Base-by-base conservation (phyloP, 768 basidiomycete genomes). In the Mycena capillaripes region DNA sequence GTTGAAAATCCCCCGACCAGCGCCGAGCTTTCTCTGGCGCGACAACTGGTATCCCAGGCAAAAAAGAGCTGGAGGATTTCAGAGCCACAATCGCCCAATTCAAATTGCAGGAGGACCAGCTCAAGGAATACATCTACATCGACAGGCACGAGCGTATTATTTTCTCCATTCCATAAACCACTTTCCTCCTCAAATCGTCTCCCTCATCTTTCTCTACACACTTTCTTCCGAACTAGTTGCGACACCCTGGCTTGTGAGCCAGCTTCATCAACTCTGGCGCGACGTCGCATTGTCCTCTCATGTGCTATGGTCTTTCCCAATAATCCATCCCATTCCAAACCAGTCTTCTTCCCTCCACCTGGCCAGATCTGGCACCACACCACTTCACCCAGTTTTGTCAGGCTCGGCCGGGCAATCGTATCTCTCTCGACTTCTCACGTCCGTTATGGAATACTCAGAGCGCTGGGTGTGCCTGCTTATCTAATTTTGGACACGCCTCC, bases 151-250 rank as follows among this genome's bases (percentile, higher is more conserved):
- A 66, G 42, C 40, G 65, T 11, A 56, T 32, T 21, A 12, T 66
- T 19, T 66, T 66, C 30, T 66, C 65, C 14, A 66, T 66, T 66
- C 65, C 14, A 66, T 66, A 42, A 66, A 66, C 21, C 53, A 40
- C 23, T 50, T 66, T 25, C 65, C 65, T 14, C 25, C 65, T 10
- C 53, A 66, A 44, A 56, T 66, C 8, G 53, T 66, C 21, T 32
- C 42, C 5, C 38, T 57, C 21, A 23, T 66, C 23, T 66, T 66
- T 14, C 17, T 44, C 12, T 42, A 16, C 21, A n/a, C 53, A 14
- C n/a, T 34, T 2, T 17, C 52, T 5, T 32, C 25, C 21, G 27
- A 17, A 4, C 16, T 25, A 7, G 17, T 9, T 27, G 17, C 1
- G 16, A n/a, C 10, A 46, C 40, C 53, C 1, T 66, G 52, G 65